Evolutionary conservation across 495 filamentous ascomycete species (phyloP).

Genomic region (Daldinia loculata): DNA sequence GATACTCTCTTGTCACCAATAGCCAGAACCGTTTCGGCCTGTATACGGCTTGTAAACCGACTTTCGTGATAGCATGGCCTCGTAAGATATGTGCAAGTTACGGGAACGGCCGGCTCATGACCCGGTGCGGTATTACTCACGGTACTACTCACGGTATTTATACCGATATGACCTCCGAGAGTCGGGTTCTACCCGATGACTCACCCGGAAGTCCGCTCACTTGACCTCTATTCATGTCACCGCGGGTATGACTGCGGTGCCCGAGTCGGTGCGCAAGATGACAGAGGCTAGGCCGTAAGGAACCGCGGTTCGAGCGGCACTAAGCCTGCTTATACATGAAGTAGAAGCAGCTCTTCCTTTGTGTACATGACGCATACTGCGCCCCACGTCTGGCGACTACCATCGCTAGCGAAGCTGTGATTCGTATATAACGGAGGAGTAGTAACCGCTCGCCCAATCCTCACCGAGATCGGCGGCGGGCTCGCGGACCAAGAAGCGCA

Average conservation of each 20-base stretch:
- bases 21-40: neutral
- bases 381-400: slow-evolving; percentile 59
- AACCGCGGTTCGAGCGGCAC: slow-evolving; percentile 1
- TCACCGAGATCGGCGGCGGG: slow-evolving; percentile 4
- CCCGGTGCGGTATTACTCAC: neutral
- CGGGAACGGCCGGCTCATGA: neutral
- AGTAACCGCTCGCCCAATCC: neutral
- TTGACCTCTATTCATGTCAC: neutral
- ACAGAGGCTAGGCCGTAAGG: neutral
- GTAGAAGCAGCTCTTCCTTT: slow-evolving; percentile 72
- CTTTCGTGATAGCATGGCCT: neutral
- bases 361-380: slow-evolving; percentile 76
- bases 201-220: neutral
- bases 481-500: neutral
- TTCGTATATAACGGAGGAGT: neutral
- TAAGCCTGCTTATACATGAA: neutral
- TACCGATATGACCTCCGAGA: neutral
- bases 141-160: neutral
- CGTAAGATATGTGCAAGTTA: neutral
- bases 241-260: neutral
- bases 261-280: neutral
- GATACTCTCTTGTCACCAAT: neutral
- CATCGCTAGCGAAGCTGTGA: neutral
- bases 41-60: neutral
- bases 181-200: neutral